Base-by-base conservation (phyloP, 129 eudicot genomes). In the Flaveria linearis region DNA sequence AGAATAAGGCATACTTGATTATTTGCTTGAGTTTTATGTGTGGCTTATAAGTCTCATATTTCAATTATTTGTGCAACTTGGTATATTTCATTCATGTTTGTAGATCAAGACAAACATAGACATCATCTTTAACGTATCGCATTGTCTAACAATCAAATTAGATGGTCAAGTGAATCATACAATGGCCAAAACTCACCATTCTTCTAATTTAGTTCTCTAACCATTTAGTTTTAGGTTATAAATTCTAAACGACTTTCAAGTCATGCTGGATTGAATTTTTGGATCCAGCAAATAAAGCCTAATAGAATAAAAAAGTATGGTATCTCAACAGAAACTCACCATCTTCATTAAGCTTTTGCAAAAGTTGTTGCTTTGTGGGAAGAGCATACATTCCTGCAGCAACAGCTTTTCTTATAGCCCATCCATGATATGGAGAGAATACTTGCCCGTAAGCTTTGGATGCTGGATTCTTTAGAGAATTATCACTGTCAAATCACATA, bases 341-440 rank as follows among this genome's bases (percentile, higher is more conserved):
- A 74, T 95, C 96, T 79, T 95, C 99, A 79, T 91, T 95, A 77
- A 95, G 88, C 79, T 91, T 89, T 74, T 63, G 85, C 82, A 95
- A 42, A 16, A 95, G 87, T 76, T 95, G 99, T 73, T 87, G 81
- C 77, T 83, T 89, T 7, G 97, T 91, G 17, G 99, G 99, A 79
- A 95, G 96, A 62, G 99, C 97, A 82, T 95, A 95, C 99, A 95
- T 95, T 69, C 99, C 99, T 25, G 97, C 99, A 80, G 85, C 92
- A 67, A 95, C 99, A 74, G 99, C 99, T 83, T 91, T 95, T 74
- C 99, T 86, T 60, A 95, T 86, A 77, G 97, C 97, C 99, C 99
- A 95, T 77, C 96, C 96, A 87, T 95, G 99, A 84, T 89, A 83
- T n/a, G 97, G 97, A 76, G 97, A 94, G 82, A 95, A 91, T 46